These are phyloP conservation scores for Trichoderma cornu-damae DNA, from an alignment of 2,329 filamentous ascomycete species.

Conservation along the genomic window DNA sequence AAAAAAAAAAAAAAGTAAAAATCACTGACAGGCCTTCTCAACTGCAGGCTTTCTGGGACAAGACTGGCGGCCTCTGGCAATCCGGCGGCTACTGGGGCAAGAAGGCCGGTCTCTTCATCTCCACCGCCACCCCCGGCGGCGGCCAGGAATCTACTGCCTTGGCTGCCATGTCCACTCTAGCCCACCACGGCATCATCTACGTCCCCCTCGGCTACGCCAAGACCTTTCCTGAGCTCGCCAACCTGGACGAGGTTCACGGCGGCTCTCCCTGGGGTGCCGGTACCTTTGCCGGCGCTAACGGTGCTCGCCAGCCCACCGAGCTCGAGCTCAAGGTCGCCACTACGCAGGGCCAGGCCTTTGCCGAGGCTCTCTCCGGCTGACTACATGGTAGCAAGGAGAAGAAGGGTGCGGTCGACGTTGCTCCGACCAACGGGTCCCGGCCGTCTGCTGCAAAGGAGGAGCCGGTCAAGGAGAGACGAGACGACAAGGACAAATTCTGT, in stretches of 20 bases:
- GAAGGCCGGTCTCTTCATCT: slow-evolving; percentile 85
- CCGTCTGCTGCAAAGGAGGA: slow-evolving; percentile 20
- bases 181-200: slow-evolving; percentile 93
- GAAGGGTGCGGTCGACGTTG: slow-evolving; percentile 27
- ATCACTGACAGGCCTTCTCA: background rate
- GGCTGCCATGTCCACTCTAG: slow-evolving; percentile 73
- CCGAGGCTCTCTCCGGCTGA: slow-evolving; percentile 69
- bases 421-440: slow-evolving; percentile 23
- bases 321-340: slow-evolving; percentile 75
- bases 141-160: slow-evolving; percentile 89
- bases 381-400: slow-evolving; percentile 57
- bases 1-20: no score
- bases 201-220: slow-evolving; percentile 93
- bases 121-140: slow-evolving; percentile 76
- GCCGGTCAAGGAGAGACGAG: slow-evolving; percentile 1
- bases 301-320: slow-evolving; percentile 71
- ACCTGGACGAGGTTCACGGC: slow-evolving; percentile 75
- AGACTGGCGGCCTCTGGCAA: slow-evolving; percentile 79
- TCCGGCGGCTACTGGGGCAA: slow-evolving; percentile 77
- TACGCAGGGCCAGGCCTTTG: slow-evolving; percentile 82
- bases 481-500: slow-evolving; percentile 57
- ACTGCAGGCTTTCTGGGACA: slow-evolving; percentile 70
- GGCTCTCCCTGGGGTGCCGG: slow-evolving; percentile 91
- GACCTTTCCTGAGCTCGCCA: slow-evolving; percentile 62
- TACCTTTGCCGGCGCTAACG: slow-evolving; percentile 75